These are phyloP conservation scores for Centrapalus pauciflorus DNA, from an alignment of 129 eudicot genomes.

Conservation along the genomic window DNA sequence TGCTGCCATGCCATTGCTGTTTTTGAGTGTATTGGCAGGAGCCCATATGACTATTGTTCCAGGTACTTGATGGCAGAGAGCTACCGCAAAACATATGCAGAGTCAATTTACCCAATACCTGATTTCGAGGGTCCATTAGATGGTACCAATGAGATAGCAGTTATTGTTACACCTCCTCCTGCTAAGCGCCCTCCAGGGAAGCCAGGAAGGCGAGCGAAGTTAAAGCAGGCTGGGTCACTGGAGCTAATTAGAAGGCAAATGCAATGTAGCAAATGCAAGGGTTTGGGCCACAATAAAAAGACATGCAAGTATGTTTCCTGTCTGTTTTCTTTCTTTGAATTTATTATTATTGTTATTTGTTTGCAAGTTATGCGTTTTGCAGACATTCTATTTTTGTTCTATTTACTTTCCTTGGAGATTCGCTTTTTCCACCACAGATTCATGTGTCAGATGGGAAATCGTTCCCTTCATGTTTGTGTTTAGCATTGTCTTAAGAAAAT, in stretches of 20 bases:
- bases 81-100: slow-evolving; percentile 65
- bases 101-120: slow-evolving; percentile 73
- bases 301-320: slow-evolving; percentile 63
- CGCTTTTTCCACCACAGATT: background rate
- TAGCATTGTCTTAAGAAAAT: background rate
- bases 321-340: background rate
- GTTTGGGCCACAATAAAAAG: slow-evolving; percentile 90
- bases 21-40: slow-evolving; percentile 52
- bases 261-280: slow-evolving; percentile 97
- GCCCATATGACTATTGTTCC: slow-evolving; percentile 72
- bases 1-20: slow-evolving; percentile 90
- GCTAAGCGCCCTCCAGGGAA: slow-evolving; percentile 74
- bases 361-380: background rate
- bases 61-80: slow-evolving; percentile 64
- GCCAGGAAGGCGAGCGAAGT: slow-evolving; percentile 56
- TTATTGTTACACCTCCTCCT: slow-evolving; percentile 77
- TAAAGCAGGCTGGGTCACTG: slow-evolving; percentile 46
- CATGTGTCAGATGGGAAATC: background rate
- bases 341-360: background rate
- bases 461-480: background rate
- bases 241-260: slow-evolving; percentile 75
- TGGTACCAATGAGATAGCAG: slow-evolving; percentile 33
- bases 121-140: slow-evolving; percentile 51
- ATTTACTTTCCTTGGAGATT: background rate
- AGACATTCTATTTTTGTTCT: background rate